Evolutionary conservation across 106 monocot species (phyloP).

Genomic region (Phalaenopsis aphrodite): DNA sequence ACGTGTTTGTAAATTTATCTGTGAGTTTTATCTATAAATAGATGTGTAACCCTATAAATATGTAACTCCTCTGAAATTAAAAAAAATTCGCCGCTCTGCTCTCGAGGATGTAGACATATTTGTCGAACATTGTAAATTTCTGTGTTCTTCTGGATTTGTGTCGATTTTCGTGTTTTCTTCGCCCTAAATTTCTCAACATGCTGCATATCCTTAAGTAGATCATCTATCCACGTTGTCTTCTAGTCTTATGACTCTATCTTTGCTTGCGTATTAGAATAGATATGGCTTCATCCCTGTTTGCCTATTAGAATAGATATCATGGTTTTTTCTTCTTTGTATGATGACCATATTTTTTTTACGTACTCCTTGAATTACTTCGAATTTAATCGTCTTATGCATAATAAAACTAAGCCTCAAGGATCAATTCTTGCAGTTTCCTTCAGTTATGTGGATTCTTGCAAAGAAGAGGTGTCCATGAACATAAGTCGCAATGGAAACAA

Average conservation of each 20-base stretch:
- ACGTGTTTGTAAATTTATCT: no score
- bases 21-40: no score
- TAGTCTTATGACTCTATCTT: background rate
- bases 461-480: slow-evolving; percentile 88
- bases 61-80: no score
- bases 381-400: background rate
- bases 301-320: background rate
- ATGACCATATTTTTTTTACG: background rate
- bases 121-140: no score
- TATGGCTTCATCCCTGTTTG: no score
- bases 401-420: background rate
- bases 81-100: no score
- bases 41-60: no score
- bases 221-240: background rate
- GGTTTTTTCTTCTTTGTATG: background rate
- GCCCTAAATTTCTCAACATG: no score
- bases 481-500: slow-evolving; percentile 69
- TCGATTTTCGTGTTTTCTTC: no score
- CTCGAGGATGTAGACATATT: no score
- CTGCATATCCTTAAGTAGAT: background rate
- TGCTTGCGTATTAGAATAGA: no score
- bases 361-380: background rate
- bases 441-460: slow-evolving; percentile 43
- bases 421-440: slow-evolving; percentile 63
- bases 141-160: no score